These are phyloP conservation scores for Harringtonia lauricola DNA, from an alignment of 2,329 filamentous ascomycete species.

Conservation along the genomic window DNA sequence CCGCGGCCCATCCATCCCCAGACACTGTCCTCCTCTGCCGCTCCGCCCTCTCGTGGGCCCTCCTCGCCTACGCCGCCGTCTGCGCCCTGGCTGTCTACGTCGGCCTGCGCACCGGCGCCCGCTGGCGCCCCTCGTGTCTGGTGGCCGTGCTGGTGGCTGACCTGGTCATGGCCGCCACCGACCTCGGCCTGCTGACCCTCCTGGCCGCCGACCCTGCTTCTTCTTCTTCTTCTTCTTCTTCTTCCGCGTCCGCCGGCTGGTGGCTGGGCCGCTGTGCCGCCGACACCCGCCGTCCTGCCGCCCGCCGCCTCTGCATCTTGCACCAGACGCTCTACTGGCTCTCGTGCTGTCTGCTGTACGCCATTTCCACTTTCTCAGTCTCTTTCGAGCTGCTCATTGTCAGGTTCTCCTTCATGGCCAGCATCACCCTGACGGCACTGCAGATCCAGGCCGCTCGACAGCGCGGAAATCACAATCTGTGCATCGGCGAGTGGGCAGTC, in stretches of 20 bases:
- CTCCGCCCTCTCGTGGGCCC: not conserved
- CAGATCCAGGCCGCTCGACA: not conserved
- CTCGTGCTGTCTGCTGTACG: not conserved
- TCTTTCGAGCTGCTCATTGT: too few relatives aligned
- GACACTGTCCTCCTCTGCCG: not conserved
- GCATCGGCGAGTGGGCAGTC: too few relatives aligned
- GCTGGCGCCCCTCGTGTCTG: too few relatives aligned
- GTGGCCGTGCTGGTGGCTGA: too few relatives aligned
- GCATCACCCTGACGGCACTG: not conserved
- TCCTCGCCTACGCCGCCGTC: not conserved
- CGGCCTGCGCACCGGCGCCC: too few relatives aligned
- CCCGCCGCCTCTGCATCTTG: not conserved
- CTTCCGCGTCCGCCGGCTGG: too few relatives aligned
- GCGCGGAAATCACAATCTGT: not conserved
- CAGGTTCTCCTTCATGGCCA: slow-evolving; percentile 2
- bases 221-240: too few relatives aligned
- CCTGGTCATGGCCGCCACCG: too few relatives aligned
- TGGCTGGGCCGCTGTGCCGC: not conserved
- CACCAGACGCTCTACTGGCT: slow-evolving; percentile 1
- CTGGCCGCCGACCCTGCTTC: too few relatives aligned
- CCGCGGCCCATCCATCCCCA: not conserved
- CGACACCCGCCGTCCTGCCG: too few relatives aligned
- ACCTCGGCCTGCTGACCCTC: not conserved
- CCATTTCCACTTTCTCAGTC: not conserved
- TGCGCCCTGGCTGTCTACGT: not conserved